Base-by-base conservation (phyloP, 2,329 filamentous ascomycete genomes). In the Fusarium succisae region DNA sequence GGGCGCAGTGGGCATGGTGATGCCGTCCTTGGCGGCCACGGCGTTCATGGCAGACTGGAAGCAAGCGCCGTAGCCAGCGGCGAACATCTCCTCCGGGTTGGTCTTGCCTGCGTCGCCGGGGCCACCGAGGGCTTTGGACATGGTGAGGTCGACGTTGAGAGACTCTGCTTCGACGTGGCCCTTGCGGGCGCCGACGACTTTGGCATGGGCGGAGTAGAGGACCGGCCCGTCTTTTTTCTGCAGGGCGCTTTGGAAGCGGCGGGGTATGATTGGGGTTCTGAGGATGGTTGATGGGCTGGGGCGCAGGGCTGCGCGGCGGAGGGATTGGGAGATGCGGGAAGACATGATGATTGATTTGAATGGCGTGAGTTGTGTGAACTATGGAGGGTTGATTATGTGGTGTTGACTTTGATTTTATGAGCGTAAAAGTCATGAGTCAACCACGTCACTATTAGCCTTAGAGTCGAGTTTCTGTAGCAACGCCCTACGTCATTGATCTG, bases 11-110 rank as follows among this genome's bases (percentile, higher is more conserved):
- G 67, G 67, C 67, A 70, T 70, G 0, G 47, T 59, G 1, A 70
- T 32, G 2, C 67, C 67, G 15, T 70, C 69, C 8, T 70, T 47
- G 2, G 67, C 66, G 0, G 67, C 67, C 1, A 68, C 69, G 1
- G 67, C 67, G 14, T 70, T 70, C 67, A 70, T 70, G 6, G 67
- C 66, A 13, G 67, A 70, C 3, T 70, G 67, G n/a, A 70, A 70
- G 15, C 67, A 70, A 1, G 67, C 67, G 15, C 66, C 67, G 37
- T 70, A 70, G 3, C 67, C 67, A 15, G 67, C 67, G 5, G 67
- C 67, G 12, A 70, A 70, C 6, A 70, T 54, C 3, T 70, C 67
- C 14, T 70, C 67, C 0, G 67, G 67, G 12, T 70, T 70, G 0
- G 67, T 70, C 32, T 70, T 70, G 28, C 67, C 67, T n/a, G 44